Evolutionary conservation across 2,329 filamentous ascomycete species (phyloP).

Genomic region (Dothidotthia symphoricarpi): DNA sequence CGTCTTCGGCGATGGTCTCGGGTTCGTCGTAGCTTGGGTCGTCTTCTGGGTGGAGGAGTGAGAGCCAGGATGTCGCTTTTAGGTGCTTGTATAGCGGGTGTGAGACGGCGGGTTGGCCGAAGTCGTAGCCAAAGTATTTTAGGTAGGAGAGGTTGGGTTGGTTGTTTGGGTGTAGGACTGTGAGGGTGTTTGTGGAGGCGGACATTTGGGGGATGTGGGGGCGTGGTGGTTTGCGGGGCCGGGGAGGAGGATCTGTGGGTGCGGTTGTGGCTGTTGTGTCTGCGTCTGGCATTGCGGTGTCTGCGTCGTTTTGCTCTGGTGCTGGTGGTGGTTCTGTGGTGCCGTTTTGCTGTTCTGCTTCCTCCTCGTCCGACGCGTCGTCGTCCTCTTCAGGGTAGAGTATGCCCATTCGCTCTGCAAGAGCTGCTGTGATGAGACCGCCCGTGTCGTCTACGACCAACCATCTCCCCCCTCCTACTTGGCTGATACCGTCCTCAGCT

Average conservation of each 20-base stretch:
- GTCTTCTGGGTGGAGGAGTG: slow-evolving; percentile 72
- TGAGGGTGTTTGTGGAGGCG: slow-evolving; percentile 71
- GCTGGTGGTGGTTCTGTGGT: slow-evolving; percentile 3
- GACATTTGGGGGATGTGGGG: slow-evolving; percentile 56
- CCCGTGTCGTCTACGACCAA: slow-evolving; percentile 84
- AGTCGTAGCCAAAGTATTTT: slow-evolving; percentile 85
- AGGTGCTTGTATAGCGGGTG: slow-evolving; percentile 84
- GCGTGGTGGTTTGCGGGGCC: slow-evolving; percentile 28
- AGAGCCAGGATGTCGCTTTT: slow-evolving; percentile 85
- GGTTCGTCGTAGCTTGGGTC: slow-evolving; percentile 76
- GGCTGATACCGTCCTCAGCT: slow-evolving; percentile 34
- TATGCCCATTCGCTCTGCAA: slow-evolving; percentile 87
- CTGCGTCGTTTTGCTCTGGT: slow-evolving; percentile 9
- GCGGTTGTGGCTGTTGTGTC: slow-evolving; percentile 5
- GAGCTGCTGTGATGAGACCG: slow-evolving; percentile 74
- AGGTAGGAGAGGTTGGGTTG: slow-evolving; percentile 86
- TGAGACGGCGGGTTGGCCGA: slow-evolving; percentile 56
- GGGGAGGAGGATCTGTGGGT: slow-evolving; percentile 23
- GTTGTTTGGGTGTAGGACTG: slow-evolving; percentile 74
- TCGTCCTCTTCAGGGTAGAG: slow-evolving; percentile 55
- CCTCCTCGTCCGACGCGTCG: slow-evolving; percentile 20
- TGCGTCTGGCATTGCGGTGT: slow-evolving; percentile 22
- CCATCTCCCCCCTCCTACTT: slow-evolving; percentile 62
- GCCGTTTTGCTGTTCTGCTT: slow-evolving; percentile 5
- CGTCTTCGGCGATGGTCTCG: slow-evolving; percentile 56